Conservation (phyloP, 2,329 filamentous ascomycete species). For the Juglanconis oblonga region DNA sequence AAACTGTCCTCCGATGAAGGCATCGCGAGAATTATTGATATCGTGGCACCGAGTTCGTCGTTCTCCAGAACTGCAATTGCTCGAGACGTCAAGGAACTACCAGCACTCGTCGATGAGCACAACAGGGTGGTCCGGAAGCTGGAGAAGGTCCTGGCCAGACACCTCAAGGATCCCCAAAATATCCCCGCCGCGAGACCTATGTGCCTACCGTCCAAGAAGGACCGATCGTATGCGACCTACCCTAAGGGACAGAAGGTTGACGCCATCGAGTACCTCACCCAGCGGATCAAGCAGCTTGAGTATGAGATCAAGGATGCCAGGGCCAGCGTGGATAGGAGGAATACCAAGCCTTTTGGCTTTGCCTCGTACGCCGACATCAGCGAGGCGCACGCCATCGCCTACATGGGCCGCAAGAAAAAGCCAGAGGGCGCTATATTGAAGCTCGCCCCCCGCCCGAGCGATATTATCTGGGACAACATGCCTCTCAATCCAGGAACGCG, state of each 20-base stretch:
- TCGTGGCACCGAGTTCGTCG: slow-evolving; percentile 73
- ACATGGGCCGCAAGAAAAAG: slow-evolving; percentile 74
- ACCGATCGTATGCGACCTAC: slow-evolving; percentile 63
- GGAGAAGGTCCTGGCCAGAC: slow-evolving; percentile 81
- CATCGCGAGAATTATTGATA: slow-evolving; percentile 77
- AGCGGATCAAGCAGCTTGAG: slow-evolving; percentile 80
- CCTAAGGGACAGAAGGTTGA: slow-evolving; percentile 76
- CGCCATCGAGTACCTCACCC: slow-evolving; percentile 88
- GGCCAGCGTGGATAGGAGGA: slow-evolving; percentile 77
- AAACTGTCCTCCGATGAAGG: slow-evolving; percentile 81
- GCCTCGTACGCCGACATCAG: slow-evolving; percentile 87
- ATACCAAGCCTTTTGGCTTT: slow-evolving; percentile 89
- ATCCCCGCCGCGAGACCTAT: slow-evolving; percentile 74
- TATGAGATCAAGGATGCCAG: slow-evolving; percentile 80
- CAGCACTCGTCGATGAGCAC: slow-evolving; percentile 80
- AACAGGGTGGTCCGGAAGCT: slow-evolving; percentile 76
- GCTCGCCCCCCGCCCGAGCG: slow-evolving; percentile 81
- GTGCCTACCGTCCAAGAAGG: slow-evolving; percentile 77
- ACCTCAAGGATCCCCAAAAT: slow-evolving; percentile 81
- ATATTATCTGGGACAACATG: slow-evolving; percentile 96
- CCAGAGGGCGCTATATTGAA: slow-evolving; percentile 73
- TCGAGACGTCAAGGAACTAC: slow-evolving; percentile 87
- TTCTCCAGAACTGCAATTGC: slow-evolving; percentile 80
- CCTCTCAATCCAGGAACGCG: slow-evolving; percentile 66
- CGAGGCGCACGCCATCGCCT: slow-evolving; percentile 86